These are phyloP conservation scores for Suillus subluteus DNA, from an alignment of 768 basidiomycete genomes.

Conservation along the genomic window DNA sequence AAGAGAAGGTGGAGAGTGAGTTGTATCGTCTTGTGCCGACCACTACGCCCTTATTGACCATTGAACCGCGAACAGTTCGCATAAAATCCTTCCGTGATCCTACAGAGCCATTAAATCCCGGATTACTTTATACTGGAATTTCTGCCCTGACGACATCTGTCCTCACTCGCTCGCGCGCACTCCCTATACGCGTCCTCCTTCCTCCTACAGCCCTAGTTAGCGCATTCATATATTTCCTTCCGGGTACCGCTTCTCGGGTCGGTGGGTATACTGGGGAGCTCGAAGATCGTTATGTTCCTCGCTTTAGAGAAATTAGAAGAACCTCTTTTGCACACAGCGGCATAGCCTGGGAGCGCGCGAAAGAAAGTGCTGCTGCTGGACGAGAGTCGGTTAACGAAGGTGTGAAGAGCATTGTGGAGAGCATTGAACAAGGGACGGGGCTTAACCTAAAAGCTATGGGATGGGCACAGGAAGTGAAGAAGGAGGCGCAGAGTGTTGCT, in stretches of 20 bases:
- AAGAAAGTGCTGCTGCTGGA: constrained; percentile 53
- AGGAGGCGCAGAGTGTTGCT: constrained; percentile 25
- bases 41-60: neutral
- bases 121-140: constrained; percentile 88
- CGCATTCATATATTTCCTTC: constrained; percentile 84
- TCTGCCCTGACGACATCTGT: constrained; percentile 89
- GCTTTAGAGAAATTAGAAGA: constrained; percentile 67
- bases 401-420: constrained; percentile 50
- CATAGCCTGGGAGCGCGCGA: constrained; percentile 62
- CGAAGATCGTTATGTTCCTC: constrained; percentile 74
- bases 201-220: constrained; percentile 75
- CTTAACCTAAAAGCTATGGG: constrained; percentile 70
- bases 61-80: constrained; percentile 51
- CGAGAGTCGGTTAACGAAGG: constrained; percentile 47
- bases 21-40: constrained; percentile 17
- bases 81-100: constrained; percentile 82
- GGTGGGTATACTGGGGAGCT: constrained; percentile 64
- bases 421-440: constrained; percentile 71
- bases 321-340: constrained; percentile 60
- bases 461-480: constrained; percentile 35
- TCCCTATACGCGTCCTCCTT: constrained; percentile 70
- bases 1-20: constrained; percentile 85
- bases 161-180: constrained; percentile 73
- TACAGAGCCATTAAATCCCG: constrained; percentile 84
- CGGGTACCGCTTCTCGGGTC: constrained; percentile 76